Evolutionary conservation across 2,329 filamentous ascomycete genomes (phyloP).

Genomic region (Cephalotrichum gorgonifer): DNA sequence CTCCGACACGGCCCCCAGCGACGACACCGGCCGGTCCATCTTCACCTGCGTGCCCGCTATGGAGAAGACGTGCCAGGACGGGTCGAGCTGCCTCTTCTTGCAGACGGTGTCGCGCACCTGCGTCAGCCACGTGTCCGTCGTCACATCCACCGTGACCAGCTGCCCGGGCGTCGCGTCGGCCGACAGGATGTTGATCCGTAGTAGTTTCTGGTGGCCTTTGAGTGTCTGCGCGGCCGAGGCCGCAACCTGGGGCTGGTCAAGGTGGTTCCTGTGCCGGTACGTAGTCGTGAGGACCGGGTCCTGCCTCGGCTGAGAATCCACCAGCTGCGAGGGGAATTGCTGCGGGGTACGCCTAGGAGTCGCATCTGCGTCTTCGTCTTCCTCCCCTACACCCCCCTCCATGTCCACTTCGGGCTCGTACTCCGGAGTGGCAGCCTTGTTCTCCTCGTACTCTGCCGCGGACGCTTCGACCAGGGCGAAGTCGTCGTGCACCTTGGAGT

Average conservation of each 20-base stretch:
- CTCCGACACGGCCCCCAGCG: slow-evolving; percentile 63
- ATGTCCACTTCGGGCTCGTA: slow-evolving; percentile 42
- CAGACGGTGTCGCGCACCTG: slow-evolving; percentile 74
- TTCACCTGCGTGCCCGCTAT: slow-evolving; percentile 67
- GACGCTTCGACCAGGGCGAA: slow-evolving; percentile 70
- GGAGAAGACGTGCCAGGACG: slow-evolving; percentile 69
- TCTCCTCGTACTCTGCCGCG: slow-evolving; percentile 56
- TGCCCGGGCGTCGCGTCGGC: slow-evolving; percentile 63
- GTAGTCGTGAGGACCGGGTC: slow-evolving; percentile 55
- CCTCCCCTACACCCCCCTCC: slow-evolving; percentile 15
- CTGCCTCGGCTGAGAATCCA: slow-evolving; percentile 25
- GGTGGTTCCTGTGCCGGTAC: slow-evolving; percentile 40
- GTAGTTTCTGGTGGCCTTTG: slow-evolving; percentile 57
- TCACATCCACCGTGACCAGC: slow-evolving; percentile 64
- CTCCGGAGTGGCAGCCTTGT: slow-evolving; percentile 57
- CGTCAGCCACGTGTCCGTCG: slow-evolving; percentile 72
- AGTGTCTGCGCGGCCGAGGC: slow-evolving; percentile 29
- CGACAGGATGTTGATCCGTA: slow-evolving; percentile 62
- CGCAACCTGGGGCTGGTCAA: slow-evolving; percentile 44
- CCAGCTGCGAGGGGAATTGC: slow-evolving; percentile 9
- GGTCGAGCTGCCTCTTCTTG: slow-evolving; percentile 67
- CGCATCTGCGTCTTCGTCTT: slow-evolving; percentile 15
- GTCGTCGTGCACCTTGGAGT: slow-evolving; percentile 71
- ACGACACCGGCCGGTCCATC: slow-evolving; percentile 68
- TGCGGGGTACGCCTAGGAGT: slow-evolving; percentile 31